phyloP scores from a whole-genome alignment of 768 basidiomycete species.

The Exidia glandulosa region DNA sequence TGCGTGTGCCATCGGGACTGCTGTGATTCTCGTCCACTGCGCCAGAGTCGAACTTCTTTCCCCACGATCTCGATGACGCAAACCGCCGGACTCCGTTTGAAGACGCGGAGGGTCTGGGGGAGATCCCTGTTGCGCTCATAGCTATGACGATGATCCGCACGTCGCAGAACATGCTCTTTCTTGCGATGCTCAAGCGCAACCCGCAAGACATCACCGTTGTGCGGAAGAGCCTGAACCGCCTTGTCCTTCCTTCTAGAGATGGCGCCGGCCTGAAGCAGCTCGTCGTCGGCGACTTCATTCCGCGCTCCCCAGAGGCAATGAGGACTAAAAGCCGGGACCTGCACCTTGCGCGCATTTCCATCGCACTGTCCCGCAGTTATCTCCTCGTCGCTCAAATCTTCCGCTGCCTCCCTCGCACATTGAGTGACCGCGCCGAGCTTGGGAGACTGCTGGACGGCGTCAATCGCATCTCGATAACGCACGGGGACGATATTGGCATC shows the following conservation, averaged over 20 bases:
- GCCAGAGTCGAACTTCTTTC: conserved; percentile 54
- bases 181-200: conserved; percentile 51
- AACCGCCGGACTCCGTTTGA: neutral
- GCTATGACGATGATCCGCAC: conserved; percentile 53
- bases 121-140: conserved; percentile 32
- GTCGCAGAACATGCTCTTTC: conserved; percentile 60
- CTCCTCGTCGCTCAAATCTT: conserved; percentile 61
- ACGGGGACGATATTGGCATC: conserved; percentile 67
- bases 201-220: conserved; percentile 57
- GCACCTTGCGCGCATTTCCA: conserved; percentile 35
- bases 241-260: conserved; percentile 43
- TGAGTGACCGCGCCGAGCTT: conserved; percentile 59
- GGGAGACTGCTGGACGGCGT: conserved; percentile 56
- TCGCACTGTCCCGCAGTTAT: conserved; percentile 57
- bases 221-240: conserved; percentile 50
- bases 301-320: conserved; percentile 16
- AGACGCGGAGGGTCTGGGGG: conserved; percentile 19
- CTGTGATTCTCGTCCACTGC: conserved; percentile 54
- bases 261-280: conserved; percentile 20
- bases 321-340: conserved; percentile 7
- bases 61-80: conserved; percentile 28
- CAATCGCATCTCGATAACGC: conserved; percentile 53
- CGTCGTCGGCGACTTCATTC: conserved; percentile 38
- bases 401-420: conserved; percentile 57
- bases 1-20: conserved; percentile 58